phyloP scores from a whole-genome alignment of 768 basidiomycete species.

The Serpula lacrymans region DNA sequence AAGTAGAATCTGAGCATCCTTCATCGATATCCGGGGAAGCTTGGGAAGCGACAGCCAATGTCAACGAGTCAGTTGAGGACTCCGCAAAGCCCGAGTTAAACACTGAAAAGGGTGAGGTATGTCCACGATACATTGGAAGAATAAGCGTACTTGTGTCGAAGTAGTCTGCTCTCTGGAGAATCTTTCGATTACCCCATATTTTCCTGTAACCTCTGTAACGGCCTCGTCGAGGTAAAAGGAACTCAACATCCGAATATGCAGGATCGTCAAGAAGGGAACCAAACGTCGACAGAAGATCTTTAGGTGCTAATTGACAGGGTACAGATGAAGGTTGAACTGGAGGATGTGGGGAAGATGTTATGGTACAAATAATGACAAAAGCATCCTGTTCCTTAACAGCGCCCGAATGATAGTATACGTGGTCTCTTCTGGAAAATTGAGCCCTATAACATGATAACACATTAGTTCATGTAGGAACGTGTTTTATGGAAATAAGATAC shows the following conservation, averaged over 20 bases:
- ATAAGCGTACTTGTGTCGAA: constrained; percentile 63
- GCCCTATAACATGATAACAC: constrained; percentile 53
- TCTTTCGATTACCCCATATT: constrained; percentile 67
- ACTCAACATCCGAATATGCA: constrained; percentile 82
- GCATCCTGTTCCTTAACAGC: constrained; percentile 57
- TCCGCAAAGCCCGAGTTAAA: constrained; percentile 71
- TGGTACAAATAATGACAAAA: constrained; percentile 74
- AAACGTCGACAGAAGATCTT: constrained; percentile 63
- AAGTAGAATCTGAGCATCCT: constrained; percentile 49
- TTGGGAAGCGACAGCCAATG: constrained; percentile 10
- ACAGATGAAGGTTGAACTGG: constrained; percentile 43
- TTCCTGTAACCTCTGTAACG: constrained; percentile 33
- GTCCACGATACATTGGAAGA: background rate
- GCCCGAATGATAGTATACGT: constrained; percentile 56
- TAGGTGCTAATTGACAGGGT: constrained; percentile 58
- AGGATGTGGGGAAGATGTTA: constrained; percentile 61
- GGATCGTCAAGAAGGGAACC: constrained; percentile 77
- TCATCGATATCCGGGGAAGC: constrained; percentile 26
- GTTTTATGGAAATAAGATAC: constrained; percentile 1
- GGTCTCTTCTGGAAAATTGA: constrained; percentile 75
- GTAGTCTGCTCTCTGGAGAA: constrained; percentile 73
- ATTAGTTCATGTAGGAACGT: too few species aligned
- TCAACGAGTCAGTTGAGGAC: constrained; percentile 35
- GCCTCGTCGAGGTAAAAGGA: constrained; percentile 56
- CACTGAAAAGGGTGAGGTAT: constrained; percentile 43